Percentiles rank a stretch among this genome's conserved stretches.
Evolutionary conservation across 768 basidiomycete species (phyloP).

Genomic region (Termitomyces sp.): DNA sequence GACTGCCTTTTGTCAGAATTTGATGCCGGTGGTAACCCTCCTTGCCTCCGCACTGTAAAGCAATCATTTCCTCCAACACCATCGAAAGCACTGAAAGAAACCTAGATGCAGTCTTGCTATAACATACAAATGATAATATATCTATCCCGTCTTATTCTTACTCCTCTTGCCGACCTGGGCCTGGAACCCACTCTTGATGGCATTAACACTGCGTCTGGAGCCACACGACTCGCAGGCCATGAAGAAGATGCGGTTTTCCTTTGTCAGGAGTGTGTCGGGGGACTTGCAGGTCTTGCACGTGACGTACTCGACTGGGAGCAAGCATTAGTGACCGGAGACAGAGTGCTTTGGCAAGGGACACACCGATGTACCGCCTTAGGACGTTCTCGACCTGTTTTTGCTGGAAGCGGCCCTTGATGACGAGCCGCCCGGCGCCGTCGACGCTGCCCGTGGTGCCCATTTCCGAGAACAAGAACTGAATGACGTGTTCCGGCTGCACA

Average conservation of each 20-base stretch:
- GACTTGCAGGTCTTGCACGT: constrained; percentile 99
- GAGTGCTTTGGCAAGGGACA: constrained; percentile 22
- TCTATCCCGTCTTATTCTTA: constrained; percentile 53
- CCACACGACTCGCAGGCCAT: constrained; percentile 92
- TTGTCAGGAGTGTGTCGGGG: constrained; percentile 91
- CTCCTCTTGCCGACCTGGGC: constrained; percentile 90
- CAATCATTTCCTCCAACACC: too few relatives aligned
- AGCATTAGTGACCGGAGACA: not conserved
- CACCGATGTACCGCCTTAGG: constrained; percentile 92
- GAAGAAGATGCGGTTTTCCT: constrained; percentile 99
- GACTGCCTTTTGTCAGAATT: too few relatives aligned
- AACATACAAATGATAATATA: too few relatives aligned
- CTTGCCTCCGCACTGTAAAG: too few relatives aligned
- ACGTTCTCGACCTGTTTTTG: constrained; percentile 99
- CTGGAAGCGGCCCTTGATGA: constrained; percentile 98
- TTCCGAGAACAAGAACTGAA: constrained; percentile 95
- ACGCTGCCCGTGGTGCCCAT: constrained; percentile 97
- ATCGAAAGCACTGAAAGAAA: too few relatives aligned
- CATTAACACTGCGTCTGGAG: constrained; percentile 84
- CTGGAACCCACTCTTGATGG: constrained; percentile 99
- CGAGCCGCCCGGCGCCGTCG: constrained; percentile 85
- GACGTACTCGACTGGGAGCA: constrained; percentile 88
- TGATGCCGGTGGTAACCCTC: too few relatives aligned
- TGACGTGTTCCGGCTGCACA: constrained; percentile 89
- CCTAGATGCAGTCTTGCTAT: too few relatives aligned